These are phyloP conservation scores for Malbranchea zuffiana DNA, from an alignment of 2,329 filamentous ascomycete genomes.

Conservation along the genomic window DNA sequence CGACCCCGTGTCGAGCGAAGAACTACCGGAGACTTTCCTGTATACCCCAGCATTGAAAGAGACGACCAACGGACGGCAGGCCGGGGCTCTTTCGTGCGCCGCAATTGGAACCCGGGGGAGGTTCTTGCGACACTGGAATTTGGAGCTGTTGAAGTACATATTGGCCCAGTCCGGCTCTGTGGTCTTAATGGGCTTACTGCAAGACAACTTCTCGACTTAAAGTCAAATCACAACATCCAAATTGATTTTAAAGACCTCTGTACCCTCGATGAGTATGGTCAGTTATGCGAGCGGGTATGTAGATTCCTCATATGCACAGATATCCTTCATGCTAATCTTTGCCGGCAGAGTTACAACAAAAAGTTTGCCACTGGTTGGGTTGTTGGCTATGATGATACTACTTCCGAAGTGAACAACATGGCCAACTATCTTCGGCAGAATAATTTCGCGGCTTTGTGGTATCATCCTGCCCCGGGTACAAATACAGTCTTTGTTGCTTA, in stretches of 20 bases:
- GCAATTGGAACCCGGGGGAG: slow-evolving; percentile 19
- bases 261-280: slow-evolving; percentile 20
- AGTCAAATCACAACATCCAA: slow-evolving; percentile 14
- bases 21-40: no score
- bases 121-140: slow-evolving; percentile 23
- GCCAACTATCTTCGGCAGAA: slow-evolving; percentile 20
- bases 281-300: slow-evolving; percentile 22
- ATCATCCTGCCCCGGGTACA: slow-evolving; percentile 9
- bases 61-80: neutral
- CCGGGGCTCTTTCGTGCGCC: neutral
- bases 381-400: slow-evolving; percentile 26
- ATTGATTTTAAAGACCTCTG: slow-evolving; percentile 28
- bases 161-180: slow-evolving; percentile 25
- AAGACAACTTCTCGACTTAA: slow-evolving; percentile 16
- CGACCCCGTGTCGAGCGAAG: no score
- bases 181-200: slow-evolving; percentile 15
- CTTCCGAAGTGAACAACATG: slow-evolving; percentile 19
- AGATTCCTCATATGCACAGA: neutral
- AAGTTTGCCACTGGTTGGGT: slow-evolving; percentile 25
- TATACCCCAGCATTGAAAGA: no score
- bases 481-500: slow-evolving; percentile 23
- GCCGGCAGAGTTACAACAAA: slow-evolving; percentile 8
- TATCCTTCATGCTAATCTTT: slow-evolving; percentile 7
- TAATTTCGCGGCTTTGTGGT: slow-evolving; percentile 24
- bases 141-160: slow-evolving; percentile 20